phyloP scores from a whole-genome alignment of 495 filamentous ascomycete genomes.

The Annulohypoxylon bovei region DNA sequence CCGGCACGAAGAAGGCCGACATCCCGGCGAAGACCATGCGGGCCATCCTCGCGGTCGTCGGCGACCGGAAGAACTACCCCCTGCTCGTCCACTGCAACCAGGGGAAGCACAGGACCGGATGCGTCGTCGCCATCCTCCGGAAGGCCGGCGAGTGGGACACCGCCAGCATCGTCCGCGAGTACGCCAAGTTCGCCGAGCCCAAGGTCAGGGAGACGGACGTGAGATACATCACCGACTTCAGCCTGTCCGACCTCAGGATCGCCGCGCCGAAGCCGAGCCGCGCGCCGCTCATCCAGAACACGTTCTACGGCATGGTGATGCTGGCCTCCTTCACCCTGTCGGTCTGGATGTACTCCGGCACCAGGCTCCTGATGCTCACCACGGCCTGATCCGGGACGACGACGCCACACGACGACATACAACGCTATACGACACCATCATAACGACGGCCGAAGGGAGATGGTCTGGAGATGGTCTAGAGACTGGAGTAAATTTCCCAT shows the following conservation, averaged over 20 bases:
- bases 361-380: constrained; percentile 15
- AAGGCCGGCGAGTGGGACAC: constrained; percentile 70
- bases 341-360: constrained; percentile 28
- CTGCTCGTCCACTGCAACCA: constrained; percentile 90
- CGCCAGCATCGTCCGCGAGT: constrained; percentile 70
- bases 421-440: no score
- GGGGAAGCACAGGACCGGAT: constrained; percentile 89
- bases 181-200: constrained; percentile 69
- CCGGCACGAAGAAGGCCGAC: constrained; percentile 76
- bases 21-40: constrained; percentile 71
- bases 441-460: not conserved
- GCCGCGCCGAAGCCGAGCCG: not conserved
- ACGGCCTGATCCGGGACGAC: not conserved
- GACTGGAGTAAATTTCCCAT: not conserved
- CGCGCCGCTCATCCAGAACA: constrained; percentile 6
- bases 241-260: constrained; percentile 40
- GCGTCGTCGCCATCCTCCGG: constrained; percentile 76
- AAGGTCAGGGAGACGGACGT: constrained; percentile 68
- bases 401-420: not conserved
- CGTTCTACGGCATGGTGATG: constrained; percentile 34
- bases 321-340: constrained; percentile 31
- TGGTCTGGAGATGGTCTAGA: not conserved
- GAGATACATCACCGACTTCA: constrained; percentile 58
- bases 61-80: constrained; percentile 74
- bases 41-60: constrained; percentile 69